These are phyloP conservation scores for Heliocybe sulcata DNA, from an alignment of 1,284 basidiomycete genomes.

Conservation along the genomic window DNA sequence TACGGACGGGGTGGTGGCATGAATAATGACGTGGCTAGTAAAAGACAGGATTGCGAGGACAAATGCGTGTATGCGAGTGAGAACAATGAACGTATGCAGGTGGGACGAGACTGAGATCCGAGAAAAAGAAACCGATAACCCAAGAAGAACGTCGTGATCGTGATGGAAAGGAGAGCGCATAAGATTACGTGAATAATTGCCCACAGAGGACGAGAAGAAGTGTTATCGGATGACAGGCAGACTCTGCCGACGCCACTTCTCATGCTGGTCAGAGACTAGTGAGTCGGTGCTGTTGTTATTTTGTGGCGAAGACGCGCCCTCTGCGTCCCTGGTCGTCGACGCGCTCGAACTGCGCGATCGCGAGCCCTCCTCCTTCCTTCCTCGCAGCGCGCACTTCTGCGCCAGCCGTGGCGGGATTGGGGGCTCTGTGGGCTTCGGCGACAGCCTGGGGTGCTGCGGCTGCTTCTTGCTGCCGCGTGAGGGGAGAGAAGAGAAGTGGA, in stretches of 20 bases:
- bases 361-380: not conserved
- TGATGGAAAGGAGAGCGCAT: too few species aligned
- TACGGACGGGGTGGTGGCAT: too few species aligned
- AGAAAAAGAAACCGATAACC: not conserved
- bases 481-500: not conserved
- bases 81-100: not conserved
- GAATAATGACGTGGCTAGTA: too few species aligned
- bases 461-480: not conserved
- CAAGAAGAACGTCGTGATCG: too few species aligned
- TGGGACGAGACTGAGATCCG: not conserved
- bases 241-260: not conserved
- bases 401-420: constrained; percentile 22
- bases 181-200: too few species aligned
- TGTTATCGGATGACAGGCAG: not conserved
- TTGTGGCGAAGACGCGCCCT: not conserved
- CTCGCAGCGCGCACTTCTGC: constrained; percentile 13
- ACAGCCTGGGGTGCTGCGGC: constrained; percentile 16
- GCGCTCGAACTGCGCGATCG: not conserved
- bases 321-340: not conserved
- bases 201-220: too few species aligned
- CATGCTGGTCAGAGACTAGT: not conserved
- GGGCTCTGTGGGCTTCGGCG: constrained; percentile 13
- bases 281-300: not conserved
- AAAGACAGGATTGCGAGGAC: not conserved
- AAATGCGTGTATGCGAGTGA: not conserved